Evolutionary conservation across 2,329 filamentous ascomycete genomes (phyloP).

Genomic region (Talaromyces sp.): DNA sequence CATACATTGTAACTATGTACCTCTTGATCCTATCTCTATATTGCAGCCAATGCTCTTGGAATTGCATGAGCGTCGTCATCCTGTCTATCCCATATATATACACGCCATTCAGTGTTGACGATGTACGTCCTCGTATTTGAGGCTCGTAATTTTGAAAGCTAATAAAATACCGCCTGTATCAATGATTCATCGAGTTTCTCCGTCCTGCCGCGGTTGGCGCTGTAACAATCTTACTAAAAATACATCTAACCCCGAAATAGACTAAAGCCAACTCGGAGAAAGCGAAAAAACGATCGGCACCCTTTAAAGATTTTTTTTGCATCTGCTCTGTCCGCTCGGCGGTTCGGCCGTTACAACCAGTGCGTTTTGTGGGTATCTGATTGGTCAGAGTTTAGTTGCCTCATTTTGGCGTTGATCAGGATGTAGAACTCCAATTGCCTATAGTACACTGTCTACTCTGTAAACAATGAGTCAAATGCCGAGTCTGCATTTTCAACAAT

Average conservation of each 20-base stretch:
- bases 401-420: not conserved
- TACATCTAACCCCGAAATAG: not conserved
- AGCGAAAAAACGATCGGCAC: constrained; percentile 10
- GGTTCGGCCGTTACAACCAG: not conserved
- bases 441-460: no score
- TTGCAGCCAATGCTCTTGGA: constrained; percentile 1
- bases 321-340: not conserved
- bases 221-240: not conserved
- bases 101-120: not conserved
- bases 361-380: no score
- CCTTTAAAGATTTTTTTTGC: constrained; percentile 8
- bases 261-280: constrained; percentile 2
- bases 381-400: not conserved
- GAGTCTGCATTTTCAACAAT: not conserved
- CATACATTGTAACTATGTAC: not conserved
- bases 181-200: not conserved
- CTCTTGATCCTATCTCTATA: not conserved
- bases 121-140: not conserved
- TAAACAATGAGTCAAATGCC: not conserved
- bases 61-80: not conserved
- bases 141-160: not conserved
- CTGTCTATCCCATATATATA: not conserved
- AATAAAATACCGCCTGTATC: not conserved
- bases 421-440: not conserved
- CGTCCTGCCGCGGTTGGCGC: not conserved